Evolutionary conservation across 495 filamentous ascomycete species (phyloP).

Genomic region (Glarea lozoyensis): DNA sequence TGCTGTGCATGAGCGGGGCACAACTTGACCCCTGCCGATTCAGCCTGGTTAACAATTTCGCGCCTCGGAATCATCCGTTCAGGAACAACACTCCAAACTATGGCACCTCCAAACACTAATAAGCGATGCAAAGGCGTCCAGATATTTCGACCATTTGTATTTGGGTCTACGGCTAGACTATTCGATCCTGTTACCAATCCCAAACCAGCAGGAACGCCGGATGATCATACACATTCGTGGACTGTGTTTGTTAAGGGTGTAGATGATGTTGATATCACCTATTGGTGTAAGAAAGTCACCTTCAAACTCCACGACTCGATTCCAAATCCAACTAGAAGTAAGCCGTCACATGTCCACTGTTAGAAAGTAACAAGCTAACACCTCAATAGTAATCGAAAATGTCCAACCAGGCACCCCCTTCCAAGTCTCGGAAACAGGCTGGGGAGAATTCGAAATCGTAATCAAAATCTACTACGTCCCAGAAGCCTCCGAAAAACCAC

Average conservation of each 20-base stretch:
- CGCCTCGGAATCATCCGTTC: neutral
- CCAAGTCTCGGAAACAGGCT: constrained; percentile 83
- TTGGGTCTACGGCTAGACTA: constrained; percentile 67
- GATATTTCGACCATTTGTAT: constrained; percentile 71
- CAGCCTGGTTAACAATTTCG: no score
- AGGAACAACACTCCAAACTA: constrained; percentile 13
- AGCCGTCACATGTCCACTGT: constrained; percentile 1
- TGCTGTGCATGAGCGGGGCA: no score
- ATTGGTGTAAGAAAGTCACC: constrained; percentile 94
- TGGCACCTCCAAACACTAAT: constrained; percentile 39
- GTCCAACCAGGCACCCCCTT: constrained; percentile 65
- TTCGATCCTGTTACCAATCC: constrained; percentile 52
- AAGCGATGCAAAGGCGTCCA: constrained; percentile 61
- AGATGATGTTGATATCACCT: constrained; percentile 78
- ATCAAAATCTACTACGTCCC: constrained; percentile 86
- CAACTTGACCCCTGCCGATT: no score
- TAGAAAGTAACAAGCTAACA: constrained; percentile 1
- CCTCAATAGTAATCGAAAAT: constrained; percentile 35
- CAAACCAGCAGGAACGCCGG: constrained; percentile 55
- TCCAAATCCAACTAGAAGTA: constrained; percentile 71
- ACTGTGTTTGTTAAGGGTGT: constrained; percentile 83
- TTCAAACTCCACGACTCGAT: constrained; percentile 98
- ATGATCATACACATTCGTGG: constrained; percentile 94
- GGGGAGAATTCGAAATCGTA: constrained; percentile 95
- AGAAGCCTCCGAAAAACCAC: constrained; percentile 79